Percentiles rank a stretch among this genome's conserved stretches.
Evolutionary conservation across 2,329 filamentous ascomycete genomes (phyloP).

Genomic region (Hymenoscyphus repandus): DNA sequence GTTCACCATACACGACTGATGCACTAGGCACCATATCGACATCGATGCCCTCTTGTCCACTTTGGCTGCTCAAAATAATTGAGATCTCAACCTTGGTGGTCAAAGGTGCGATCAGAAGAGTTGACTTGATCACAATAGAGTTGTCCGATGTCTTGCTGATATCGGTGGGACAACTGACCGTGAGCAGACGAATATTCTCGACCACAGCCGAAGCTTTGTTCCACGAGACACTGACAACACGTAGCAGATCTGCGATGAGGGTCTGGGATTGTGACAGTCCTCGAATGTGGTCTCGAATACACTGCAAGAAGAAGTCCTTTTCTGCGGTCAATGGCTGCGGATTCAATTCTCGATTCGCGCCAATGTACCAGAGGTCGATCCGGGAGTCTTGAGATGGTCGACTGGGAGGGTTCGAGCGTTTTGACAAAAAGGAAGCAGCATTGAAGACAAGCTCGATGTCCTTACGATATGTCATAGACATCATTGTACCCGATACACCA

Average conservation of each 20-base stretch:
- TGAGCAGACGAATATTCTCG: constrained; percentile 56
- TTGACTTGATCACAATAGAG: constrained; percentile 54
- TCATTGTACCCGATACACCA: constrained; percentile 52
- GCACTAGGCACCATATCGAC: constrained; percentile 51
- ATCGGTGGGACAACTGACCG: constrained; percentile 58
- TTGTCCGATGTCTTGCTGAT: constrained; percentile 61
- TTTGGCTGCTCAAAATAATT: constrained; percentile 48
- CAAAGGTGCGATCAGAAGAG: constrained; percentile 57
- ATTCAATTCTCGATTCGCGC: constrained; percentile 48
- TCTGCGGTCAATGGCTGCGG: constrained; percentile 55
- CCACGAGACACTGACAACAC: constrained; percentile 59
- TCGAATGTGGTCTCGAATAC: constrained; percentile 63
- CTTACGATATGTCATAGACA: constrained; percentile 70
- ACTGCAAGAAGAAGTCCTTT: constrained; percentile 70
- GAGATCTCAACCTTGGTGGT: constrained; percentile 63
- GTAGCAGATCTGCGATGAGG: constrained; percentile 51
- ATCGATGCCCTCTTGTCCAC: constrained; percentile 44
- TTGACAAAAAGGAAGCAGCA: constrained; percentile 51
- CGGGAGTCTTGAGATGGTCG: constrained; percentile 38
- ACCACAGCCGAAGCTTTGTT: constrained; percentile 55
- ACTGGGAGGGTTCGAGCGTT: constrained; percentile 8
- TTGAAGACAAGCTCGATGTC: constrained; percentile 73
- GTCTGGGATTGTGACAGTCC: constrained; percentile 54
- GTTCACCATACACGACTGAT: constrained; percentile 69
- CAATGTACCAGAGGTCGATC: constrained; percentile 69